Conservation (phyloP, 2,329 filamentous ascomycete genomes). For the Aspergillus amoenus region DNA sequence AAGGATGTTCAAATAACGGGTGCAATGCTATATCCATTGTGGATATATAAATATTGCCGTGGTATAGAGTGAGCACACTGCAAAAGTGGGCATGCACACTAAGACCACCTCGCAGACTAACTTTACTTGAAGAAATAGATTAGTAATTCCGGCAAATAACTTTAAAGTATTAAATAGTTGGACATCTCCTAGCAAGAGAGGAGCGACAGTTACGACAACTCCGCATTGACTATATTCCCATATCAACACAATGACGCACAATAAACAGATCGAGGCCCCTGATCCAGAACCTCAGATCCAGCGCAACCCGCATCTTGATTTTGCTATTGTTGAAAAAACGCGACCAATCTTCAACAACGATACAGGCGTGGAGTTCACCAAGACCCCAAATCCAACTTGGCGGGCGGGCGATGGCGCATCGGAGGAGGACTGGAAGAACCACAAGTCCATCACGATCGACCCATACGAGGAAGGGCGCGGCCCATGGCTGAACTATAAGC, state of each 20-base stretch:
- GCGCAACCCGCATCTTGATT: not conserved
- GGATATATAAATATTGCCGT: no score
- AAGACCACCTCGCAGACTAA: no score
- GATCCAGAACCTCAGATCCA: not conserved
- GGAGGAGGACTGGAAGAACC: not conserved
- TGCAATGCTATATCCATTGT: no score
- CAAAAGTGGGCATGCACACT: no score
- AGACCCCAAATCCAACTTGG: not conserved
- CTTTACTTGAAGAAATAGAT: no score
- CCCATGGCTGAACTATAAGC: constrained; percentile 77
- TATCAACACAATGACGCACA: not conserved
- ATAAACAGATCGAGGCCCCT: not conserved
- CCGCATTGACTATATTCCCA: no score
- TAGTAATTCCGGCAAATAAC: no score
- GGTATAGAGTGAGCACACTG: no score
- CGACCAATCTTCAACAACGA: not conserved
- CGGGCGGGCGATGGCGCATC: not conserved
- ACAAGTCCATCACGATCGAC: constrained; percentile 56
- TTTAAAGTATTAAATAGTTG: no score
- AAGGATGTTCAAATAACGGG: no score
- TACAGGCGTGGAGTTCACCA: not conserved
- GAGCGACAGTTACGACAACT: no score
- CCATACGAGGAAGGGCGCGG: constrained; percentile 69
- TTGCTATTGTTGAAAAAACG: not conserved
- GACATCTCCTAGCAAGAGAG: no score